Conservation (phyloP, 2,329 filamentous ascomycete genomes). For the Penicillium psychrosexuale region DNA sequence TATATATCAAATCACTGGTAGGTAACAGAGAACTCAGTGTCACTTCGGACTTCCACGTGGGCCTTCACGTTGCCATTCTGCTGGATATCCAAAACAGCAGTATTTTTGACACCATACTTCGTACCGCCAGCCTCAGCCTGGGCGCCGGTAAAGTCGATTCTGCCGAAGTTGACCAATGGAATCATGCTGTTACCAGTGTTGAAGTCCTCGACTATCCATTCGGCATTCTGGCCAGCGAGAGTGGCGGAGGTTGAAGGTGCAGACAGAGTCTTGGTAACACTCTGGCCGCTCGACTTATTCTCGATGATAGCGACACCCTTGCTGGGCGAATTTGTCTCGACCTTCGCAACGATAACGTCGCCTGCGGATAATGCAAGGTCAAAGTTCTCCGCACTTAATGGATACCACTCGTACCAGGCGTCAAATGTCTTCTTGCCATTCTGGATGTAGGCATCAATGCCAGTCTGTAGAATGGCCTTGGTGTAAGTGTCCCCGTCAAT, state of each 20-base stretch:
- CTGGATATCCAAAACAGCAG: slow-evolving; percentile 48
- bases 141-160: slow-evolving; percentile 40
- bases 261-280: slow-evolving; percentile 52
- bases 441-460: slow-evolving; percentile 55
- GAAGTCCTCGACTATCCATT: slow-evolving; percentile 63
- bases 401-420: slow-evolving; percentile 63
- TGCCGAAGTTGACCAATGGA: slow-evolving; percentile 49
- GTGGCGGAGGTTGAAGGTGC: slow-evolving; percentile 39
- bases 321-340: slow-evolving; percentile 40
- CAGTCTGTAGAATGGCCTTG: slow-evolving; percentile 56
- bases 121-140: slow-evolving; percentile 24
- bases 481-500: slow-evolving; percentile 60
- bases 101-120: slow-evolving; percentile 34
- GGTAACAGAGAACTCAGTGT: slow-evolving; percentile 28
- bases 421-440: slow-evolving; percentile 46
- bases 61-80: slow-evolving; percentile 41
- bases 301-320: slow-evolving; percentile 49
- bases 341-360: slow-evolving; percentile 43
- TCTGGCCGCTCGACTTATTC: slow-evolving; percentile 53
- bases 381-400: slow-evolving; percentile 56
- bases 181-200: slow-evolving; percentile 41
- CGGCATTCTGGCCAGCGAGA: slow-evolving; percentile 57
- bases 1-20: slow-evolving; percentile 10
- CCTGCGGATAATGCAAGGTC: slow-evolving; percentile 47
- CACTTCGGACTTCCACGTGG: slow-evolving; percentile 23